Evolutionary conservation across 106 monocot species (phyloP).

Genomic region (Vanilla planifolia): DNA sequence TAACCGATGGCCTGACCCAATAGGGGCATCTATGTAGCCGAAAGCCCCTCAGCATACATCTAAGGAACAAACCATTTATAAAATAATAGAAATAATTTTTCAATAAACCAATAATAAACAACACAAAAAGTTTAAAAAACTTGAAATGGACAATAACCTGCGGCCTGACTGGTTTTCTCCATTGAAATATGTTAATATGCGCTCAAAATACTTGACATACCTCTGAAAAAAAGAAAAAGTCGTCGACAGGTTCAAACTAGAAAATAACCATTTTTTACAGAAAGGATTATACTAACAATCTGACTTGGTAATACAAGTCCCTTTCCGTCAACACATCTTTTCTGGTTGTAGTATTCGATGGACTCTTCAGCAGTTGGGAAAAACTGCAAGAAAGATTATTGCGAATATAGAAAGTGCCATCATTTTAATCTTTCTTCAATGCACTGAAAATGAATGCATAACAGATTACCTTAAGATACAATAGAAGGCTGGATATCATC

Average conservation of each 20-base stretch:
- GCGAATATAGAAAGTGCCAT: background rate
- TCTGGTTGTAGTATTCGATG: conserved; percentile 97
- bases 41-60: conserved; percentile 98
- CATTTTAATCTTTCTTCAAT: background rate
- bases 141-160: conserved; percentile 35
- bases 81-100: background rate
- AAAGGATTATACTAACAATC: conserved; percentile 75
- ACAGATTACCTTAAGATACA: conserved; percentile 79
- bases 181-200: conserved; percentile 91
- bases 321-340: conserved; percentile 94
- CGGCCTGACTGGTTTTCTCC: conserved; percentile 86
- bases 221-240: conserved; percentile 49
- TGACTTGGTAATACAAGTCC: conserved; percentile 99
- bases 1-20: conserved; percentile 95
- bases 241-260: background rate
- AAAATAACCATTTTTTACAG: background rate
- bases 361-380: conserved; percentile 99
- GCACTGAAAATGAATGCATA: conserved; percentile 1
- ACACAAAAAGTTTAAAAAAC: background rate
- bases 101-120: background rate
- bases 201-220: conserved; percentile 98
- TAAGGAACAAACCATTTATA: conserved; percentile 10
- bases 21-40: conserved; percentile 96
- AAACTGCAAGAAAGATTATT: conserved; percentile 42
- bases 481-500: conserved; percentile 98